phyloP scores from a whole-genome alignment of 345 rosid genomes.

The Citrus glauca region DNA sequence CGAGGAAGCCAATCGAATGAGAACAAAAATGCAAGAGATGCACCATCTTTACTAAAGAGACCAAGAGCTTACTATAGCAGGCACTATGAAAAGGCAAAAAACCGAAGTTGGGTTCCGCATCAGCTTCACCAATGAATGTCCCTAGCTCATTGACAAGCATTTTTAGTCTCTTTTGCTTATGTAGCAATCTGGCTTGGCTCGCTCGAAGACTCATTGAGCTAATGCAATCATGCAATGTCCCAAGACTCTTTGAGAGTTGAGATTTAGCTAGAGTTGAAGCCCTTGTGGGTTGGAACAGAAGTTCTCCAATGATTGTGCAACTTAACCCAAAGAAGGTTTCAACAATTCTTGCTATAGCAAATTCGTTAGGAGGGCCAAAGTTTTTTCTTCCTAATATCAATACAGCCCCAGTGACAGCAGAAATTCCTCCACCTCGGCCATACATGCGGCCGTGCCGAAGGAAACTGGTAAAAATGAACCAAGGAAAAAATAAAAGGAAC shows the following conservation, averaged over 20 bases:
- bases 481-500: constrained; percentile 74
- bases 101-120: constrained; percentile 81
- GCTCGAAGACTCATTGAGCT: constrained; percentile 33
- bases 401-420: constrained; percentile 77
- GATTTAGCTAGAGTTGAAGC: constrained; percentile 58
- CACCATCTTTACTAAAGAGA: constrained; percentile 53
- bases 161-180: constrained; percentile 48
- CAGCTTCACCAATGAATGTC: constrained; percentile 62
- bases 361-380: constrained; percentile 77
- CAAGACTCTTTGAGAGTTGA: constrained; percentile 44
- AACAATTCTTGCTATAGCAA: constrained; percentile 69
- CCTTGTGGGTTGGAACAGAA: constrained; percentile 57
- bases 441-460: constrained; percentile 67
- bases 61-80: constrained; percentile 54
- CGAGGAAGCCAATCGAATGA: constrained; percentile 39
- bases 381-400: constrained; percentile 69
- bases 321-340: constrained; percentile 78
- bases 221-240: constrained; percentile 37
- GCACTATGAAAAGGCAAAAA: constrained; percentile 59
- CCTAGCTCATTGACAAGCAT: constrained; percentile 38
- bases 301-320: constrained; percentile 58
- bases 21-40: constrained; percentile 57
- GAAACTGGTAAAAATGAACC: constrained; percentile 74
- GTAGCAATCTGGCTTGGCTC: constrained; percentile 21
- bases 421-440: constrained; percentile 81